These are phyloP conservation scores for Sugiyamaella mastotermitis DNA, from an alignment of 805 yeast species.

Conservation along the genomic window DNA sequence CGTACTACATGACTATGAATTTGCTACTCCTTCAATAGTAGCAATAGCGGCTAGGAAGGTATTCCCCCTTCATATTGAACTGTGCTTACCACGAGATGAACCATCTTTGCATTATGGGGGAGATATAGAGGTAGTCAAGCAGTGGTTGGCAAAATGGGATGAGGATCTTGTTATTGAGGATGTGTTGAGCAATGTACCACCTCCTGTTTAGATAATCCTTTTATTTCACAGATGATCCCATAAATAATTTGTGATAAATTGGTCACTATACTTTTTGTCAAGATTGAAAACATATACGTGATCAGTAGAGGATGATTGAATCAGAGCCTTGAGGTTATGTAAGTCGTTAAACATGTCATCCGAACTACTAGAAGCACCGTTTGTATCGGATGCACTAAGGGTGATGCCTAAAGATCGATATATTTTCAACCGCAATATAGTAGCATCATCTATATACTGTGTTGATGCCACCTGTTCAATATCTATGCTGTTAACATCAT, in stretches of 20 bases:
- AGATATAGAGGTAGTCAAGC: slow-evolving; percentile 37
- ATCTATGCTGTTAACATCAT: slow-evolving; percentile 14
- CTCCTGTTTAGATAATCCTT: slow-evolving; percentile 38
- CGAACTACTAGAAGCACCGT: no score
- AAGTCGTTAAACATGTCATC: no score
- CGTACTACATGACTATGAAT: slow-evolving; percentile 35
- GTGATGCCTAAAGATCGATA: slow-evolving; percentile 22
- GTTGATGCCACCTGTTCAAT: slow-evolving; percentile 11
- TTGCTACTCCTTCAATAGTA: slow-evolving; percentile 49
- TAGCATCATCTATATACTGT: slow-evolving; percentile 16
- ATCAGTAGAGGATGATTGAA: slow-evolving; percentile 16
- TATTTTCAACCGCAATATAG: slow-evolving; percentile 20
- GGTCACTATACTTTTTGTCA: slow-evolving; percentile 51
- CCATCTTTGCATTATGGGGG: slow-evolving; percentile 53
- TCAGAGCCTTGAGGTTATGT: slow-evolving; percentile 18
- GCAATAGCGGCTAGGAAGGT: slow-evolving; percentile 43
- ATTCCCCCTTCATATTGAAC: slow-evolving; percentile 42
- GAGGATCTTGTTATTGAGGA: slow-evolving; percentile 46
- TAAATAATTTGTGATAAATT: slow-evolving; percentile 65
- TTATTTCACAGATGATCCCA: slow-evolving; percentile 51
- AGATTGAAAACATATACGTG: slow-evolving; percentile 20
- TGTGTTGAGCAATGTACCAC: slow-evolving; percentile 43
- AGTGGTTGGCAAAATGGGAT: slow-evolving; percentile 40
- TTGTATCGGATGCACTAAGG: slow-evolving; percentile 18
- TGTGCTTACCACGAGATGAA: slow-evolving; percentile 40